phyloP scores from a whole-genome alignment of 768 basidiomycete species.

The Rossbeevera mucosa region DNA sequence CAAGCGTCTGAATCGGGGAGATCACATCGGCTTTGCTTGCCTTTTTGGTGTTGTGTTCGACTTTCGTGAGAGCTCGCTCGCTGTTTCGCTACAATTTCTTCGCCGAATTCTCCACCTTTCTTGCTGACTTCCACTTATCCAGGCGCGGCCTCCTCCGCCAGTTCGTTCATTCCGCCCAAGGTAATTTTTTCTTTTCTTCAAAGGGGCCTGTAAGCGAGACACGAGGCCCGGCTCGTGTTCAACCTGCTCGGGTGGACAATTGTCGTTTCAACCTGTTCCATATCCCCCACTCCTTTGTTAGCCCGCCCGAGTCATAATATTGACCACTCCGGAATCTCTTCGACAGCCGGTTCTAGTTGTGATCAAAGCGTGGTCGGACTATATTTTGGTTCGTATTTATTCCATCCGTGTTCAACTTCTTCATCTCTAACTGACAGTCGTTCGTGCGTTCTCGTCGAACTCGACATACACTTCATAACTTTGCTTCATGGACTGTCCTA shows the following conservation, averaged over 20 bases:
- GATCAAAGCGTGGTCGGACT: slow-evolving; percentile 21
- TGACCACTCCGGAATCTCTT: slow-evolving; percentile 15
- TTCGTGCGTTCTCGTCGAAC: slow-evolving; percentile 6
- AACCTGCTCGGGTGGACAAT: slow-evolving; percentile 26
- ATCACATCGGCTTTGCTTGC: slow-evolving; percentile 43
- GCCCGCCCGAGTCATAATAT: slow-evolving; percentile 7
- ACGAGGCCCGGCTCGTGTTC: slow-evolving; percentile 19
- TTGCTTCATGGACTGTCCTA: slow-evolving; percentile 37
- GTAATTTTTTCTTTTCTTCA: slow-evolving; percentile 32
- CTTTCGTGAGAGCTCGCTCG: slow-evolving; percentile 26
- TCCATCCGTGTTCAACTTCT: slow-evolving; percentile 17
- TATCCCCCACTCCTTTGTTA: slow-evolving; percentile 23
- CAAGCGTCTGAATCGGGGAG: slow-evolving; percentile 44
- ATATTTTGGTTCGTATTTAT: slow-evolving; percentile 28
- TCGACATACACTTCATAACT: slow-evolving; percentile 3
- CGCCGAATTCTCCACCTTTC: background rate
- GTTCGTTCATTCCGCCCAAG: slow-evolving; percentile 56
- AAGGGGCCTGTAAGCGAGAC: slow-evolving; percentile 19
- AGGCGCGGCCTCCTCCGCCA: slow-evolving; percentile 73
- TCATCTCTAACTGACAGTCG: slow-evolving; percentile 6
- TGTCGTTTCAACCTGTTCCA: slow-evolving; percentile 17
- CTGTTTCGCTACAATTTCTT: background rate
- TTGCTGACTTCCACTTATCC: slow-evolving; percentile 18
- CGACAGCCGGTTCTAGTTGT: slow-evolving; percentile 25
- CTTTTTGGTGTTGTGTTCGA: slow-evolving; percentile 39